These are phyloP conservation scores for Hapsidospora chrysogenum DNA, from an alignment of 495 filamentous ascomycete genomes.

Conservation along the genomic window DNA sequence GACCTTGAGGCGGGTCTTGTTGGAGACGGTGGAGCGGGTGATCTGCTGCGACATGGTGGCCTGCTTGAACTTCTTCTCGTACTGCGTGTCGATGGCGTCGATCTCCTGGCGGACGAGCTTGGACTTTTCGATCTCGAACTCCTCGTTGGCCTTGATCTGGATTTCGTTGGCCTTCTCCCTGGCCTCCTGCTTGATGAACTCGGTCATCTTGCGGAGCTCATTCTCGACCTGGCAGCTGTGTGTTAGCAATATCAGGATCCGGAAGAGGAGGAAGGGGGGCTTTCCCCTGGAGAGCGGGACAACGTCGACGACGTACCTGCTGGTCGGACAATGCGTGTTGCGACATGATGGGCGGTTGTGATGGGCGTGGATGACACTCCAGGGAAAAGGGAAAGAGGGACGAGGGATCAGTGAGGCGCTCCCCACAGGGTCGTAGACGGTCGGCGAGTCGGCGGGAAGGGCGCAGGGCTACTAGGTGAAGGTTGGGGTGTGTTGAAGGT, in stretches of 20 bases:
- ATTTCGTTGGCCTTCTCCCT: slow-evolving; percentile 94
- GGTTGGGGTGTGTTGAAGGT: background rate
- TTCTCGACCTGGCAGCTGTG: slow-evolving; percentile 51
- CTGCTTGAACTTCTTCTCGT: slow-evolving; percentile 97
- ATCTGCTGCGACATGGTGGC: slow-evolving; percentile 96
- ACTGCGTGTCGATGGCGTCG: slow-evolving; percentile 71
- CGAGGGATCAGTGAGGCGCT: too few species aligned
- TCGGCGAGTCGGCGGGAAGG: too few species aligned
- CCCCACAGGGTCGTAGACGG: too few species aligned
- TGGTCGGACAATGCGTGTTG: slow-evolving; percentile 4
- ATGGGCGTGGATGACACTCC: slow-evolving; percentile 5
- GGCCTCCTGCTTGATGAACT: slow-evolving; percentile 98
- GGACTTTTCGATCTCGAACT: slow-evolving; percentile 95
- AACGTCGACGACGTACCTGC: slow-evolving; percentile 1
- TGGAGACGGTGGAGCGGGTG: slow-evolving; percentile 80
- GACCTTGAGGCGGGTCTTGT: slow-evolving; percentile 83
- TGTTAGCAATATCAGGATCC: too few species aligned
- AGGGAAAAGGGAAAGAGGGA: too few species aligned
- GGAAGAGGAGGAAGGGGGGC: background rate
- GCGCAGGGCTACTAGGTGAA: too few species aligned
- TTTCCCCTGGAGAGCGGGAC: too few species aligned
- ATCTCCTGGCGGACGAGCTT: slow-evolving; percentile 95
- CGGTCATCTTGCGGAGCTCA: slow-evolving; percentile 99
- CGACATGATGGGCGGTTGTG: slow-evolving; percentile 4
- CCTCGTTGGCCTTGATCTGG: slow-evolving; percentile 91